A percentile compares a stretch with the other conserved stretches of the same genome.
These are phyloP conservation scores for Myxozyma mucilagina DNA, from an alignment of 805 yeast genomes.

Conservation along the genomic window DNA sequence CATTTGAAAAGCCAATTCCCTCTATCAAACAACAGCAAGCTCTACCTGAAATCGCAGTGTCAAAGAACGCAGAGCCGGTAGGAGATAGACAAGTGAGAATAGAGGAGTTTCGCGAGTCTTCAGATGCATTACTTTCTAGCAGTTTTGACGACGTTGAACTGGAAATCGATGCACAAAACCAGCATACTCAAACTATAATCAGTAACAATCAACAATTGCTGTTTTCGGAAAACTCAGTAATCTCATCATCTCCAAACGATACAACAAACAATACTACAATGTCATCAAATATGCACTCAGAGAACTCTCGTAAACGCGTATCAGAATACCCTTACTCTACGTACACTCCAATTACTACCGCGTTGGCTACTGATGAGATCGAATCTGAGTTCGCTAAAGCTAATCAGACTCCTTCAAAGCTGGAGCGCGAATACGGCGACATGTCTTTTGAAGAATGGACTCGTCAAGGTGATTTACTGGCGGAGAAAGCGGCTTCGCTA, in stretches of 20 bases:
- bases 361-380: conserved; percentile 14
- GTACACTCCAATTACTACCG: conserved; percentile 18
- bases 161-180: too few species aligned
- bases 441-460: conserved; percentile 28
- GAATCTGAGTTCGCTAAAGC: conserved; percentile 4
- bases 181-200: too few species aligned
- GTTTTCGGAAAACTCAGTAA: too few species aligned
- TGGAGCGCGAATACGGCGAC: conserved; percentile 13
- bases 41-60: not conserved
- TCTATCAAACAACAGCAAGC: not conserved
- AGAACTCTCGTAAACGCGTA: not conserved
- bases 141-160: too few species aligned
- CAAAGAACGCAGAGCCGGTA: too few species aligned
- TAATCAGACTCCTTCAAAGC: conserved; percentile 4
- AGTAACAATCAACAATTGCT: too few species aligned
- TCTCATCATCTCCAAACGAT: too few species aligned
- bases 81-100: too few species aligned
- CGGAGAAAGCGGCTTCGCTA: conserved; percentile 11
- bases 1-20: not conserved
- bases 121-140: too few species aligned
- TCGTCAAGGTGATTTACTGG: conserved; percentile 6
- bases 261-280: not conserved
- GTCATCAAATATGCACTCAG: not conserved
- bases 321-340: conserved; percentile 14
- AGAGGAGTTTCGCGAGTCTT: too few species aligned